A percentile compares a stretch with the other conserved stretches of the same genome.
Conservation (phyloP, 2,329 filamentous ascomycete species). For the Lasiodiplodia sp. region DNA sequence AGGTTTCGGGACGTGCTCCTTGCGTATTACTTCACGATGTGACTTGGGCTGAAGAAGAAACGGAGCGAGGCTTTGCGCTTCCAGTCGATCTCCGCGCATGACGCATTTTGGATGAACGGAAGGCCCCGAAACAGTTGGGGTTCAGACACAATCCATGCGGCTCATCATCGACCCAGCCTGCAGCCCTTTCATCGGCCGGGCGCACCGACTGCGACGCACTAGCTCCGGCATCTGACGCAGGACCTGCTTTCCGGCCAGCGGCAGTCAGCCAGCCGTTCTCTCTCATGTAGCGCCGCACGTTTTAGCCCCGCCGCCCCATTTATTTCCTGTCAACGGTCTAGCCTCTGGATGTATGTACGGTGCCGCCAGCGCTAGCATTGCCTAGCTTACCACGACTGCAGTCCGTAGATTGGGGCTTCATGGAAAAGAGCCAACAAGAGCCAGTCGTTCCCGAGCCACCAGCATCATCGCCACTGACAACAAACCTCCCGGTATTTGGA, state of each 20-base stretch:
- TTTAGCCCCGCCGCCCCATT: background rate
- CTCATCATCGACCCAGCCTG: conserved; percentile 10
- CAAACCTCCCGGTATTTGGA: too few relatives aligned
- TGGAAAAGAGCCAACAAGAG: background rate
- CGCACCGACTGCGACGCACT: background rate
- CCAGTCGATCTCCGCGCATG: conserved; percentile 9
- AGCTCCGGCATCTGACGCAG: background rate
- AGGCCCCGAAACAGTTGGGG: conserved; percentile 12
- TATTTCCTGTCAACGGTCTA: conserved; percentile 4
- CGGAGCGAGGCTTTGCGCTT: conserved; percentile 7
- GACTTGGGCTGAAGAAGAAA: conserved; percentile 21
- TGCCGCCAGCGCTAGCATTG: background rate
- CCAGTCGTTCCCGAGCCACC: background rate
- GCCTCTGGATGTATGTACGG: background rate
- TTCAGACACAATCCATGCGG: conserved; percentile 20
- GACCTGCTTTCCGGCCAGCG: background rate
- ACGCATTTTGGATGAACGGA: background rate
- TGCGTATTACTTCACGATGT: background rate
- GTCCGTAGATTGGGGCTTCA: background rate
- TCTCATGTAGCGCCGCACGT: background rate
- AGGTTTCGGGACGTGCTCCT: background rate
- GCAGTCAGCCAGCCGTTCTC: background rate
- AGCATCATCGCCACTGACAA: background rate
- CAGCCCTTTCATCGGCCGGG: background rate
- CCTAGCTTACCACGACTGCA: background rate